These are phyloP conservation scores for Quercus cerris DNA, from an alignment of 306 rosid genomes.

Conservation along the genomic window DNA sequence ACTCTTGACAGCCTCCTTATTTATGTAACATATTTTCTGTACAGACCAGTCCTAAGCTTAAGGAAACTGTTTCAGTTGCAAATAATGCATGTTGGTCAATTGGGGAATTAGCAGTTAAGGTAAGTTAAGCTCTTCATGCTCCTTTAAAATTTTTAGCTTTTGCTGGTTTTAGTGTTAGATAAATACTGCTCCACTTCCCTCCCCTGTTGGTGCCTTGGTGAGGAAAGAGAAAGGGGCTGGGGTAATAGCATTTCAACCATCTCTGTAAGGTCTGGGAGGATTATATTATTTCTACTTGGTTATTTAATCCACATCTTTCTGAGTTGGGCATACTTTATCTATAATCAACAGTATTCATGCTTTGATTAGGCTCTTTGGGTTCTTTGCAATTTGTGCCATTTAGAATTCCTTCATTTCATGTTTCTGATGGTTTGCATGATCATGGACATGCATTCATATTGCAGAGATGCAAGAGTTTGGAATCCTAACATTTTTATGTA, in stretches of 20 bases:
- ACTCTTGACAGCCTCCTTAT: constrained; percentile 19
- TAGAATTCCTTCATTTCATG: not conserved
- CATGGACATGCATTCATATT: not conserved
- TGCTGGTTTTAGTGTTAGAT: not conserved
- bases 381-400: not conserved
- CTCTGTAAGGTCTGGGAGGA: not conserved
- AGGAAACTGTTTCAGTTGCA: constrained; percentile 87
- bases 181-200: not conserved
- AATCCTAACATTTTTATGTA: not conserved
- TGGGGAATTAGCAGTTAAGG: constrained; percentile 97
- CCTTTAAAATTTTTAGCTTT: not conserved
- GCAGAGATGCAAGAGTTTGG: not conserved
- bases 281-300: not conserved
- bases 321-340: not conserved
- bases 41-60: constrained; percentile 79
- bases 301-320: not conserved
- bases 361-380: not conserved
- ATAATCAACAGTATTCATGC: not conserved
- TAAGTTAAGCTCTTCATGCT: constrained; percentile 27
- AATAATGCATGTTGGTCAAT: constrained; percentile 99
- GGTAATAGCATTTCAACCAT: not conserved
- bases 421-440: not conserved
- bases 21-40: constrained; percentile 17
- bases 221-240: no score
- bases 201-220: not conserved